A percentile compares a stretch with the other conserved stretches of the same genome.
Conservation (phyloP, 2,329 filamentous ascomycete genomes). For the Coniochaeta sp. region DNA sequence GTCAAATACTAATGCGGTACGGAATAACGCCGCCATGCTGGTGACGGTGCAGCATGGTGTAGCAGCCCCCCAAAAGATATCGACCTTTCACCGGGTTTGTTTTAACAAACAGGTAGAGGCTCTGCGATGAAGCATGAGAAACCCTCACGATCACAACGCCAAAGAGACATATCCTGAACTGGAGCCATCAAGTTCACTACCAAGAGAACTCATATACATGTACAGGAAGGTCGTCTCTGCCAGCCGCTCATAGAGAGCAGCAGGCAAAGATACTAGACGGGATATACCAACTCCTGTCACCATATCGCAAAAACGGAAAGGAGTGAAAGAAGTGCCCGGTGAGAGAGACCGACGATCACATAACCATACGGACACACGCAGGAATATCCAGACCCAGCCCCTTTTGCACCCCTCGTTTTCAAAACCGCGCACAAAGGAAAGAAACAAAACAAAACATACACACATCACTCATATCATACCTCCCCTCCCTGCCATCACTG, state of each 20-base stretch:
- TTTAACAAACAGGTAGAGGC: too few species aligned
- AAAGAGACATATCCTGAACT: too few species aligned
- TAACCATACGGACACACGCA: not conserved
- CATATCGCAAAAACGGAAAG: too few species aligned
- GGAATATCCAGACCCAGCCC: not conserved
- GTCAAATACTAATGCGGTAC: too few species aligned
- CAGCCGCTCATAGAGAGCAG: not conserved
- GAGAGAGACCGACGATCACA: not conserved
- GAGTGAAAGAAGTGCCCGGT: not conserved
- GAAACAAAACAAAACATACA: not conserved
- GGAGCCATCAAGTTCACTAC: not conserved
- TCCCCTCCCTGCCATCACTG: not conserved
- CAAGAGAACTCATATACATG: not conserved
- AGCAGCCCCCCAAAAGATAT: too few species aligned
- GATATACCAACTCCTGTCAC: not conserved
- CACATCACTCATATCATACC: not conserved
- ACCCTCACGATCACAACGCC: too few species aligned
- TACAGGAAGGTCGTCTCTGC: not conserved
- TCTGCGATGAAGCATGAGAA: too few species aligned
- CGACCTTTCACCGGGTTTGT: too few species aligned
- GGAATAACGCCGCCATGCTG: too few species aligned
- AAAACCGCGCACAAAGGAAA: not conserved
- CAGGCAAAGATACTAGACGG: not conserved
- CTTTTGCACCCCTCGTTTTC: not conserved
- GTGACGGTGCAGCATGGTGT: too few species aligned